These are phyloP conservation scores for Coniochaeta sp. DNA, from an alignment of 2,329 filamentous ascomycete species.

Conservation along the genomic window DNA sequence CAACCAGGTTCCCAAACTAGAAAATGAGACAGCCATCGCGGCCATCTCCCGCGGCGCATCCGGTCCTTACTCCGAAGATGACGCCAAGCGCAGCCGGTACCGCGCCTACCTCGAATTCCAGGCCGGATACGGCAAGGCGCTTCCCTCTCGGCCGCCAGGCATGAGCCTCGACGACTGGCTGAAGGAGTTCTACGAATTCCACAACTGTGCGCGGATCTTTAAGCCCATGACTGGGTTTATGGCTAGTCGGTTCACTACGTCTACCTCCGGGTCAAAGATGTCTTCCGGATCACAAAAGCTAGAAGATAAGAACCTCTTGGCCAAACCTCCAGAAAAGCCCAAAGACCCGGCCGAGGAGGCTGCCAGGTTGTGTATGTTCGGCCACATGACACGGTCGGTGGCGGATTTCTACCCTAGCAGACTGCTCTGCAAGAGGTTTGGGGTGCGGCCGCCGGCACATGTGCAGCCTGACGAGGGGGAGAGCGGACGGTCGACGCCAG, in stretches of 20 bases:
- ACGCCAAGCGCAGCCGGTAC: slow-evolving; percentile 73
- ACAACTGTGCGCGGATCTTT: slow-evolving; percentile 63
- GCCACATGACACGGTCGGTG: slow-evolving; percentile 69
- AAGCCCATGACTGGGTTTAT: slow-evolving; percentile 87
- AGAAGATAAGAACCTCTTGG: slow-evolving; percentile 29
- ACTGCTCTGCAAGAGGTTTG: slow-evolving; percentile 90
- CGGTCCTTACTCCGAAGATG: slow-evolving; percentile 78
- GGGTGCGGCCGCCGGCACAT: slow-evolving; percentile 69
- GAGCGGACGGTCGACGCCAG: slow-evolving; percentile 11
- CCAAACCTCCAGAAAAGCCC: slow-evolving; percentile 44
- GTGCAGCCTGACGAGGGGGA: slow-evolving; percentile 47
- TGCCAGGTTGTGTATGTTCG: slow-evolving; percentile 88
- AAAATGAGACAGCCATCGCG: slow-evolving; percentile 60
- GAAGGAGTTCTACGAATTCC: slow-evolving; percentile 72
- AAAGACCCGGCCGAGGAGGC: slow-evolving; percentile 79
- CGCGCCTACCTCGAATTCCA: slow-evolving; percentile 72
- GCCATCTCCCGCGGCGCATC: slow-evolving; percentile 59
- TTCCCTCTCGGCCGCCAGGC: slow-evolving; percentile 41
- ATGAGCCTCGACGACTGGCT: slow-evolving; percentile 66
- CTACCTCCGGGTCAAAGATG: slow-evolving; percentile 37
- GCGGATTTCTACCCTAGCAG: slow-evolving; percentile 72
- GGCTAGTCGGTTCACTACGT: slow-evolving; percentile 85
- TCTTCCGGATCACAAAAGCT: slow-evolving; percentile 11
- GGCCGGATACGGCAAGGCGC: slow-evolving; percentile 51
- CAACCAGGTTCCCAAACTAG: slow-evolving; percentile 55